These are phyloP conservation scores for Geotrichum ghanense DNA, from an alignment of 805 yeast species.

Conservation along the genomic window DNA sequence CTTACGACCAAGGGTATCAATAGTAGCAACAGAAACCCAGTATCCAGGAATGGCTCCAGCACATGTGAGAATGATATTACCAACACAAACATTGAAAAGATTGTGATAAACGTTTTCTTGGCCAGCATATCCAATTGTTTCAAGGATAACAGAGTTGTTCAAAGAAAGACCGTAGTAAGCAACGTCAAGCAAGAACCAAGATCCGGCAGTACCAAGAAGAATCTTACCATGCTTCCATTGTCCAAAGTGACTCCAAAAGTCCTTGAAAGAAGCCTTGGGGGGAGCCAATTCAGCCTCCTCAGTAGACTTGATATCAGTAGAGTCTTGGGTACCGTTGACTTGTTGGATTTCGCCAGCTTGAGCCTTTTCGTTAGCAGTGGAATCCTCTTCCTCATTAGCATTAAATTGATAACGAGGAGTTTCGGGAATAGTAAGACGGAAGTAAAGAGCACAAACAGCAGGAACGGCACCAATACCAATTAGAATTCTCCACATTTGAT, in stretches of 20 bases:
- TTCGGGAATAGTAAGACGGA: constrained; percentile 88
- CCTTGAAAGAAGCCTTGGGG: constrained; percentile 72
- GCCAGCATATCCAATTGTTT: constrained; percentile 76
- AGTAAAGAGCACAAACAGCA: constrained; percentile 69
- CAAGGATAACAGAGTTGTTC: constrained; percentile 68
- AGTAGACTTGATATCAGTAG: constrained; percentile 40
- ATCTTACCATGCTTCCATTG: constrained; percentile 85
- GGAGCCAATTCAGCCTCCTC: constrained; percentile 41
- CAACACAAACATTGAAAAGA: constrained; percentile 72
- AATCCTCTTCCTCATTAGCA: no score
- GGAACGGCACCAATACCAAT: constrained; percentile 89
- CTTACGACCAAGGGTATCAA: constrained; percentile 78
- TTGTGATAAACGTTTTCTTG: constrained; percentile 56
- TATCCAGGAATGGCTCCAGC: constrained; percentile 94
- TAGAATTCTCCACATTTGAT: constrained; percentile 89
- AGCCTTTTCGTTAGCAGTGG: constrained; percentile 41
- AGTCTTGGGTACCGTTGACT: constrained; percentile 36
- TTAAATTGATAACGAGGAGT: constrained; percentile 73
- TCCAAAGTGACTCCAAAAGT: constrained; percentile 60
- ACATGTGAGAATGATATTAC: constrained; percentile 84
- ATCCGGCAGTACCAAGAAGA: constrained; percentile 78
- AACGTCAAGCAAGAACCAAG: constrained; percentile 85
- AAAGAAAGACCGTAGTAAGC: constrained; percentile 85
- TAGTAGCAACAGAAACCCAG: constrained; percentile 72
- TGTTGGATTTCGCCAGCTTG: constrained; percentile 25